Conservation (phyloP, 768 basidiomycete species). For the Leccinum boreale region DNA sequence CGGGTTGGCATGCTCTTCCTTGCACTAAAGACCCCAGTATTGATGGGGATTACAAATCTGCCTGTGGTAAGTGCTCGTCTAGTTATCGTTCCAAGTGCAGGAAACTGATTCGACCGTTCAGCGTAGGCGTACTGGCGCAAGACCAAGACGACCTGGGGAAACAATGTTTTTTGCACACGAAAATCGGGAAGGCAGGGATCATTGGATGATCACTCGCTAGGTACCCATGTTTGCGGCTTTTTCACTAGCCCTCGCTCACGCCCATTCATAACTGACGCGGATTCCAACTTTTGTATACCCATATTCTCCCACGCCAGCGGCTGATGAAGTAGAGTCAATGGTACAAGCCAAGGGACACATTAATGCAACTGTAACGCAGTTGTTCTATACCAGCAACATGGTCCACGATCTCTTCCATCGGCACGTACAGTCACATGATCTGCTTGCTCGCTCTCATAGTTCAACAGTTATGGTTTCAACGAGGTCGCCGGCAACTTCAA, state of each 20-base stretch:
- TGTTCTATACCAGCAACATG: slow-evolving; percentile 85
- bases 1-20: slow-evolving; percentile 91
- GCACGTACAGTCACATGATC: slow-evolving; percentile 20
- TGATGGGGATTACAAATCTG: slow-evolving; percentile 8
- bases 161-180: slow-evolving; percentile 93
- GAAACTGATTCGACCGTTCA: slow-evolving; percentile 12
- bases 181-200: slow-evolving; percentile 77
- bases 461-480: slow-evolving; percentile 80
- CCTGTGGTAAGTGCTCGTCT: slow-evolving; percentile 7
- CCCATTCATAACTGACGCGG: slow-evolving; percentile 2
- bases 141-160: slow-evolving; percentile 82
- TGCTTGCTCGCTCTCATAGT: slow-evolving; percentile 1
- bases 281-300: slow-evolving; percentile 57
- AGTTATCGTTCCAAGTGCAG: too few species aligned
- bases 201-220: slow-evolving; percentile 75
- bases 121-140: slow-evolving; percentile 46
- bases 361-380: slow-evolving; percentile 80
- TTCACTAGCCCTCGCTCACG: neutral
- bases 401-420: slow-evolving; percentile 82
- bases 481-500: slow-evolving; percentile 89
- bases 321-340: slow-evolving; percentile 49
- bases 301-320: slow-evolving; percentile 66
- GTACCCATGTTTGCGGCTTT: neutral
- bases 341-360: slow-evolving; percentile 79
- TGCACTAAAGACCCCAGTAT: slow-evolving; percentile 58